A percentile compares a stretch with the other conserved stretches of the same genome.
These are phyloP conservation scores for Tylopilus vinaceipallidus DNA, from an alignment of 768 basidiomycete species.

Conservation along the genomic window DNA sequence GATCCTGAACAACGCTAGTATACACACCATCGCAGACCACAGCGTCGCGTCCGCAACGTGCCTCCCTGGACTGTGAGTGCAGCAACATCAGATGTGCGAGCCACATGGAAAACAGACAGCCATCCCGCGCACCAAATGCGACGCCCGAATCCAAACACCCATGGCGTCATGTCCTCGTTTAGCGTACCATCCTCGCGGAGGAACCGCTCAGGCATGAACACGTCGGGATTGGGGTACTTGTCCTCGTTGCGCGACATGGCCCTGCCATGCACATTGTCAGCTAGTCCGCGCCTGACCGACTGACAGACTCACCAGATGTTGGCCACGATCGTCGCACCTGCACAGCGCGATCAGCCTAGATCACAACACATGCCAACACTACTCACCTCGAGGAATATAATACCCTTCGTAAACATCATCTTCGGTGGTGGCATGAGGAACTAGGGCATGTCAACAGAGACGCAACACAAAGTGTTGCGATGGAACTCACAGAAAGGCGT, in stretches of 20 bases:
- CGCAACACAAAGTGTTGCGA: background rate
- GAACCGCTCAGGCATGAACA: conserved; percentile 41
- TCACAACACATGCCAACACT: background rate
- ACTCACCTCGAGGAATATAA: conserved; percentile 29
- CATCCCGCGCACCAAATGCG: too few relatives aligned
- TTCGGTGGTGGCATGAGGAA: conserved; percentile 39
- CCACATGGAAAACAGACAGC: too few relatives aligned
- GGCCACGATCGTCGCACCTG: conserved; percentile 10
- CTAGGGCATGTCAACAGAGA: conserved; percentile 18
- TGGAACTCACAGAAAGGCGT: conserved; percentile 21
- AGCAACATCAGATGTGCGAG: too few relatives aligned
- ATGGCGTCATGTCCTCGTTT: conserved; percentile 11
- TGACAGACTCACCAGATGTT: conserved; percentile 11
- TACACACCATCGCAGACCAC: too few relatives aligned
- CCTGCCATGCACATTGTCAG: conserved; percentile 23
- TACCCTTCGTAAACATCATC: conserved; percentile 39
- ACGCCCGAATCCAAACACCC: conserved; percentile 3
- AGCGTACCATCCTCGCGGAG: conserved; percentile 19
- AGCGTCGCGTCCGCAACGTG: too few relatives aligned
- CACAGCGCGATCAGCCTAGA: background rate
- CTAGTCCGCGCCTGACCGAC: background rate
- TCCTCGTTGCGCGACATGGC: conserved; percentile 40
- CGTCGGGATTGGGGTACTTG: conserved; percentile 32
- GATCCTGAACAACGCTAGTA: too few relatives aligned
- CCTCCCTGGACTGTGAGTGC: too few relatives aligned